Percentiles rank a stretch among this genome's conserved stretches.
Evolutionary conservation across 176 grass and related monocot species (phyloP).

Genomic region (Aegilops longissima): DNA sequence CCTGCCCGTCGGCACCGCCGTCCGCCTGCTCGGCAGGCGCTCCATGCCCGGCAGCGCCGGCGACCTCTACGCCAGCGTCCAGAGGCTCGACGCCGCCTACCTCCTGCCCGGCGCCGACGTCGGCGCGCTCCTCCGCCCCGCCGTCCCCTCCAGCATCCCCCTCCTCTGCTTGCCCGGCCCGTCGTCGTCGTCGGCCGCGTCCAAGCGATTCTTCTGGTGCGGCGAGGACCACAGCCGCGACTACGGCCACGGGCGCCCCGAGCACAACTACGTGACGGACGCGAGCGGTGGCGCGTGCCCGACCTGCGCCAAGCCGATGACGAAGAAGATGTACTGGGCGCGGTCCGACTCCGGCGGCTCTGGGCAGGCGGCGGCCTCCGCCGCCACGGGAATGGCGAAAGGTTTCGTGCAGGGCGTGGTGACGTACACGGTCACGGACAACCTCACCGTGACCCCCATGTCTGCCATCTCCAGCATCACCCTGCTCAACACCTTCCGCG

Average conservation of each 20-base stretch:
- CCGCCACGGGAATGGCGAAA: neutral
- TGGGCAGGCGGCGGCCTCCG: neutral
- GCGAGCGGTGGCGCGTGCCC: neutral
- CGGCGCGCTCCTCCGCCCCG: neutral
- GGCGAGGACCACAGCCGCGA: neutral
- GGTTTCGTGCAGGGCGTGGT: neutral
- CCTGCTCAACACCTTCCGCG: neutral
- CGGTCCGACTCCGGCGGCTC: neutral
- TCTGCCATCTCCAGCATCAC: neutral
- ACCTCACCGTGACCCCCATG: neutral
- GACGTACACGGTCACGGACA: neutral
- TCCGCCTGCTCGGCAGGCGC: no score
- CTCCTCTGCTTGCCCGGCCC: no score
- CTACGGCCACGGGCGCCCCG: no score
- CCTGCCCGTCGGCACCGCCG: neutral
- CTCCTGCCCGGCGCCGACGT: neutral
- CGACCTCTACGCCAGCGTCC: neutral
- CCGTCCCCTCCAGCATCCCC: neutral
- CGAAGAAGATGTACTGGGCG: no score
- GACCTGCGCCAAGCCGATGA: neutral
- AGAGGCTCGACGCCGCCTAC: neutral
- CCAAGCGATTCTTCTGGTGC: no score
- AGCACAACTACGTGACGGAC: neutral
- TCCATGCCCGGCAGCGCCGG: neutral
- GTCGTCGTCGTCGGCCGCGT: no score